Evolutionary conservation across 139 green algal species (phyloP).

Genomic region (Dunaliella sp.): DNA sequence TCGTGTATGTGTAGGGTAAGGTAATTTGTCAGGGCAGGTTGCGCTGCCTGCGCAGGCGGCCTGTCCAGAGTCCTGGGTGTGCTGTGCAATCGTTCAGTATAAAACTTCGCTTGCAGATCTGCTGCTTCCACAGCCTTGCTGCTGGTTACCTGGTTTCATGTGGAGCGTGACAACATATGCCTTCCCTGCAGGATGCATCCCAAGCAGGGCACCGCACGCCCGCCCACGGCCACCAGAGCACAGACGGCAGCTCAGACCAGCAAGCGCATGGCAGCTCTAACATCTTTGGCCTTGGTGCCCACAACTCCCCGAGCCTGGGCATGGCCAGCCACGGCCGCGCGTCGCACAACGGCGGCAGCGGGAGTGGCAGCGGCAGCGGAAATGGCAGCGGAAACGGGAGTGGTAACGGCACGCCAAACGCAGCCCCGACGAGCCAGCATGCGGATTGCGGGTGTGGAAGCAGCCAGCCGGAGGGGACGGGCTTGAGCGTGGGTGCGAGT

Average conservation of each 20-base stretch:
- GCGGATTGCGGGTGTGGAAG: neutral
- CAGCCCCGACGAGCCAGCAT: neutral
- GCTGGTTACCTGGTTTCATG: no score
- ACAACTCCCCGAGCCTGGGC: neutral
- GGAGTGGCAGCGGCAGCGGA: neutral
- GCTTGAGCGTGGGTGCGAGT: neutral
- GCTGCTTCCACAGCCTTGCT: no score
- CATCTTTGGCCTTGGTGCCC: neutral
- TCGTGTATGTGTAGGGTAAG: no score
- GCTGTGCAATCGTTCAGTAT: no score
- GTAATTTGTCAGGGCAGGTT: no score
- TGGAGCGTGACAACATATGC: no score
- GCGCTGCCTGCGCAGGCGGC: no score
- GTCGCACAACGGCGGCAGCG: conserved; percentile 4
- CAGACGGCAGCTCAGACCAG: neutral
- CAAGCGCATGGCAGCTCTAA: neutral
- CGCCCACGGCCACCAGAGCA: neutral
- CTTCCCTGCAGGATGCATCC: neutral
- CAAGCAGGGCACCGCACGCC: neutral
- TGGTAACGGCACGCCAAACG: neutral
- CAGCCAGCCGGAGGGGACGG: neutral
- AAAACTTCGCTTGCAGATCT: no score
- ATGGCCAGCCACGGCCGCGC: neutral
- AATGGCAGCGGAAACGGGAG: neutral
- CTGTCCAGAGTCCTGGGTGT: no score